These are phyloP conservation scores for Phlyctochytrium arcticum DNA, from an alignment of 192 early-diverging fungal genomes.

Conservation along the genomic window DNA sequence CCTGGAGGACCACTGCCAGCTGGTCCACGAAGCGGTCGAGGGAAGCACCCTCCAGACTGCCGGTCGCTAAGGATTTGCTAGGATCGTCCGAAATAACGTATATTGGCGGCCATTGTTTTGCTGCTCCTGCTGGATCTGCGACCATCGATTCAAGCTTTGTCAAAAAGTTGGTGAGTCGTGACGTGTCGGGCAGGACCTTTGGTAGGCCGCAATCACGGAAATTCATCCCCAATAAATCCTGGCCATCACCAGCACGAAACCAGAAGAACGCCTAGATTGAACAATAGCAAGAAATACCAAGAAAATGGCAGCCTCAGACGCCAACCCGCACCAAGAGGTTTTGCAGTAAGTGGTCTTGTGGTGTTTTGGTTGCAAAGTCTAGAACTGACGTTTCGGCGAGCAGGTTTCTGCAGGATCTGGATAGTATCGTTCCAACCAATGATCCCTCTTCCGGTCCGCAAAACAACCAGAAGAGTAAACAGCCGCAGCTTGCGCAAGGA, in stretches of 20 bases:
- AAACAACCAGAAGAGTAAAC: too few species aligned
- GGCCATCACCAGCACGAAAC: too few species aligned
- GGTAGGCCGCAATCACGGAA: too few species aligned
- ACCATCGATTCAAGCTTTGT: too few species aligned
- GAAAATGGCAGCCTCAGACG: too few species aligned
- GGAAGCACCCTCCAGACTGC: neutral
- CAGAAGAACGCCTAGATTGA: too few species aligned
- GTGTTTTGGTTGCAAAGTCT: neutral
- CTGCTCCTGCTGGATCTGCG: too few species aligned
- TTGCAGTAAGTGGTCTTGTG: slow-evolving; percentile 21
- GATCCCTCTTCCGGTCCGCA: neutral
- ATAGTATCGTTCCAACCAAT: slow-evolving; percentile 7
- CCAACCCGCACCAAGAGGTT: slow-evolving; percentile 26
- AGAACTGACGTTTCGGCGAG: neutral
- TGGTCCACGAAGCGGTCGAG: neutral
- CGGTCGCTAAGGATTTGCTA: neutral
- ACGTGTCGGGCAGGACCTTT: too few species aligned
- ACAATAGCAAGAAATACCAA: too few species aligned
- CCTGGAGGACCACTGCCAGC: neutral
- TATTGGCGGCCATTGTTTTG: too few species aligned
- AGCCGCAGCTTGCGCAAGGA: neutral
- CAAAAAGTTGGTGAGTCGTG: too few species aligned
- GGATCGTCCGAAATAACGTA: neutral
- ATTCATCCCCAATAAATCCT: too few species aligned
- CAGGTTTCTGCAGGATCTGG: slow-evolving; percentile 33